Evolutionary conservation across 208 protist species (phyloP).

Genomic region (Acanthamoeba royreba): DNA sequence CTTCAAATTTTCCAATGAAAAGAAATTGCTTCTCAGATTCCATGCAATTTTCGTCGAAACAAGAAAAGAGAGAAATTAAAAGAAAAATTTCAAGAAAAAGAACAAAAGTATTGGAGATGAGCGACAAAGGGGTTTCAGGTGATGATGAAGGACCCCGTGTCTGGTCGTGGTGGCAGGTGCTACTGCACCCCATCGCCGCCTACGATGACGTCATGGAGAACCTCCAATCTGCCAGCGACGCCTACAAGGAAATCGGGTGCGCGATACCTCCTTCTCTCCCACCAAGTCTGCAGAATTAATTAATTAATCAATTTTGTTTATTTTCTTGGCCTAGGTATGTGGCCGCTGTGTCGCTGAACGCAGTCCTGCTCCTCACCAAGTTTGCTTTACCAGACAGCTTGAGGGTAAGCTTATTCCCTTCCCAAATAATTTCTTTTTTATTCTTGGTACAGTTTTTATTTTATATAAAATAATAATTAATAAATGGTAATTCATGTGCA

Average conservation of each 20-base stretch:
- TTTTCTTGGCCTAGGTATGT: background rate
- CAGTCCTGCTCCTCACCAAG: background rate
- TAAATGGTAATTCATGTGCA: too few species aligned
- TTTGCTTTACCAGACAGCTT: background rate
- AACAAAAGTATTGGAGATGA: background rate
- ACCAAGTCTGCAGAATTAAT: background rate
- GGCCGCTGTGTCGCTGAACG: background rate
- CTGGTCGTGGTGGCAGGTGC: background rate
- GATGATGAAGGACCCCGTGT: background rate
- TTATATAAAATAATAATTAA: too few species aligned
- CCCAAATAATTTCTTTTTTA: background rate
- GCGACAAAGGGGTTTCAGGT: background rate
- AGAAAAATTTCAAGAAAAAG: too few species aligned
- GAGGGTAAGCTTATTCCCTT: background rate
- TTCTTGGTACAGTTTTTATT: too few species aligned
- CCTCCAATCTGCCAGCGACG: background rate
- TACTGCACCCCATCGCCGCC: background rate
- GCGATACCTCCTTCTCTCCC: background rate
- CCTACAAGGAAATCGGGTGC: conserved; percentile 12
- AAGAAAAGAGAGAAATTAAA: too few species aligned
- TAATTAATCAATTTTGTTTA: background rate
- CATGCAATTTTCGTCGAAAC: too few species aligned
- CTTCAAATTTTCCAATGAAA: too few species aligned
- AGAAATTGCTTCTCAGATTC: too few species aligned
- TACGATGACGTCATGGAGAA: background rate